Conservation (phyloP, 257 asterid species). For the Capsicum pubescens region DNA sequence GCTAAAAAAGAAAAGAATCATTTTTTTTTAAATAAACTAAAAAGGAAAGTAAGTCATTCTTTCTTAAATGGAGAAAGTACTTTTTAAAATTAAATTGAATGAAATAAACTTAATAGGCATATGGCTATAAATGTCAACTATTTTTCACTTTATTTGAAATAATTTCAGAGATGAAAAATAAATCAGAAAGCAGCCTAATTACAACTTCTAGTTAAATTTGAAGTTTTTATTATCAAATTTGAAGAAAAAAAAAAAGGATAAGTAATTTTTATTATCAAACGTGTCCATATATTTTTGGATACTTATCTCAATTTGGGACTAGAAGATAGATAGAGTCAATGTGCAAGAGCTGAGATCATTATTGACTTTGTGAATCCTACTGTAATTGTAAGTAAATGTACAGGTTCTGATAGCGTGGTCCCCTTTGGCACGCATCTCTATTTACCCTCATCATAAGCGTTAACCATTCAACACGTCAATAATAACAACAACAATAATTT, state of each 20-base stretch:
- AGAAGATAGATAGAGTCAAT: neutral
- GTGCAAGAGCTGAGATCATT: slow-evolving; percentile 24
- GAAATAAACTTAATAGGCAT: no score
- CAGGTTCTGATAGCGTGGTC: slow-evolving; percentile 39
- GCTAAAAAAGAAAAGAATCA: no score
- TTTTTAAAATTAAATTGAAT: no score
- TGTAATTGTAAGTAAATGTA: neutral
- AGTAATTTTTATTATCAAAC: neutral
- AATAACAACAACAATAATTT: no score
- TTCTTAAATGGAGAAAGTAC: neutral
- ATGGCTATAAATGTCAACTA: no score
- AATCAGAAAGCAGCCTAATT: neutral
- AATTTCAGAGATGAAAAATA: neutral
- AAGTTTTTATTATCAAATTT: neutral
- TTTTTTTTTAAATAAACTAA: no score
- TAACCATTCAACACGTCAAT: slow-evolving; percentile 37
- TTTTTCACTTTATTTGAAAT: no score
- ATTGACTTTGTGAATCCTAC: slow-evolving; percentile 21
- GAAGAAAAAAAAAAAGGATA: neutral
- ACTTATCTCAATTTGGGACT: neutral
- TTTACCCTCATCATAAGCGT: slow-evolving; percentile 2
- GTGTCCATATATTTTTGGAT: neutral
- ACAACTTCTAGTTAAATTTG: neutral
- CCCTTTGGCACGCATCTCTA: slow-evolving; percentile 44
- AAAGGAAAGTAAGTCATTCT: no score